phyloP scores from a whole-genome alignment of 108 stramenopile genomes.

The Poteriospumella lacustris region DNA sequence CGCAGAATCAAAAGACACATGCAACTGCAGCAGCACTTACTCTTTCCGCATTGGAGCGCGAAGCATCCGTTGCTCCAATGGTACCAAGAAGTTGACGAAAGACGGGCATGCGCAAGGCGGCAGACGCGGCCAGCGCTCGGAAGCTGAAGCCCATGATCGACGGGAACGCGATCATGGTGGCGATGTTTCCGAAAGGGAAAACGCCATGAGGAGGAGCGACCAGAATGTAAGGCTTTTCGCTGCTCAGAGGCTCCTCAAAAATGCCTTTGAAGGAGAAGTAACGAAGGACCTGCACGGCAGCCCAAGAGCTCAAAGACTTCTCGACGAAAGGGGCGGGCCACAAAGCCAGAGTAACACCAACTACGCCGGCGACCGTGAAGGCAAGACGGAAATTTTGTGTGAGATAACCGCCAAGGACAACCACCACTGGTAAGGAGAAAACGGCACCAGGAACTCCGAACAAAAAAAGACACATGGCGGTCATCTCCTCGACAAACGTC shows the following conservation, averaged over 20 bases:
- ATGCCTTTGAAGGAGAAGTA: constrained; percentile 26
- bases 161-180: constrained; percentile 32
- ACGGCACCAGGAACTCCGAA: neutral
- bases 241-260: neutral
- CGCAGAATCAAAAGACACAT: neutral
- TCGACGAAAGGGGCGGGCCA: constrained; percentile 1
- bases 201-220: constrained; percentile 34
- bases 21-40: neutral
- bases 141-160: constrained; percentile 20
- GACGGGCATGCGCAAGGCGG: constrained; percentile 32
- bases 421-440: neutral
- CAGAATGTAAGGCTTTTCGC: constrained; percentile 17
- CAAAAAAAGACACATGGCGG: neutral
- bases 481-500: constrained; percentile 2
- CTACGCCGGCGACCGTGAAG: neutral
- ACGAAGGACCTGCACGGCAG: neutral
- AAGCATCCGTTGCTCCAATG: constrained; percentile 26
- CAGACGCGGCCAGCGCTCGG: constrained; percentile 31
- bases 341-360: neutral
- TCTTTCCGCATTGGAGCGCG: constrained; percentile 9
- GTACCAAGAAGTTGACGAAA: constrained; percentile 22
- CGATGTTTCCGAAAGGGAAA: constrained; percentile 33
- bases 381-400: neutral
- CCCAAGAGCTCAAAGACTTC: neutral
- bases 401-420: neutral